Base-by-base conservation (phyloP, 495 filamentous ascomycete species). In the Immersiella caudata region DNA sequence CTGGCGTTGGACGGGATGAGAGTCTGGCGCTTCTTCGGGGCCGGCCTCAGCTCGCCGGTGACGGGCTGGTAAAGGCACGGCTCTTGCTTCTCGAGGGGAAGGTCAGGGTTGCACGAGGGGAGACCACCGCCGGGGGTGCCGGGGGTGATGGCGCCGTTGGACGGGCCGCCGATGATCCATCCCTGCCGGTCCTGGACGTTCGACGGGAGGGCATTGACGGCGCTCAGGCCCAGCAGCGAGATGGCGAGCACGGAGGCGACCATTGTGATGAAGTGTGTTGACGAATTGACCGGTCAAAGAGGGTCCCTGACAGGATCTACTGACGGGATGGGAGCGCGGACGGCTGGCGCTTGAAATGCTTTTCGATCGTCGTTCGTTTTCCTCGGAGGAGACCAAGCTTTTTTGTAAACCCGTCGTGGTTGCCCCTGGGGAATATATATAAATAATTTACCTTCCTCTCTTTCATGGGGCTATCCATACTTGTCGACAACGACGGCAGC, bases 181-280 rank as follows among this genome's bases (percentile, higher is more conserved):
- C 57, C 36, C 55, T 70, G 69, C 21, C 74, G 68, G 25, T 70
- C 60, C 36, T 69, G 64, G n/a, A 73, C 21, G 14, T 63, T 51
- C 11, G 73, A 51, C 22, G 76, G 76, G 60, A 76, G 52, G 52
- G 73, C 76, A 51, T 70, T 61, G 29, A 76, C 73, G 70, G 69
- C 70, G 52, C 74, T 64, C 40, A 78, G 68, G 63, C 76, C 72
- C 61, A 77, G 50, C 9, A 78, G 68, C 22, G 73, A 72, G 49
- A 76, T 58, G 51, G 73, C 66, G n/a, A 78, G 27, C 58, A 68
- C 51, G 25, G 68, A 68, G 62, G 68, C 62, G 64, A 75, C 75
- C 76, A 78, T 78, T 59, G 11, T 70, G 70, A 54, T 62, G 52
- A 26, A 49, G 52, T 35, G 49, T 51, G 29, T 60, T 21, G 25